phyloP scores from a whole-genome alignment of 176 grass and related monocot genomes.

The Pontederia crassipes region DNA sequence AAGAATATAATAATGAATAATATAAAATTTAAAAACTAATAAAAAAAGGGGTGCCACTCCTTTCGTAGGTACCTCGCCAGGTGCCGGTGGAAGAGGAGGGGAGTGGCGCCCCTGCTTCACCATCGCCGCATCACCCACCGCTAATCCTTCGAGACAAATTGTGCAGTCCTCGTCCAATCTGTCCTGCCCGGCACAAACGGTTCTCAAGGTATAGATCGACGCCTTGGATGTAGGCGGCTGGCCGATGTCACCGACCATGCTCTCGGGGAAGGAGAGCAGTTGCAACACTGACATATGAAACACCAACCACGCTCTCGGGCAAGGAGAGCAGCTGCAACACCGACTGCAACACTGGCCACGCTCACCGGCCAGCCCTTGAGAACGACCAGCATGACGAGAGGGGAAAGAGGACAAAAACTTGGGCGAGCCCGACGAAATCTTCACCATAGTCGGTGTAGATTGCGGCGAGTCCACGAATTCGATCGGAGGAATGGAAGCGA shows the following conservation, averaged over 20 bases:
- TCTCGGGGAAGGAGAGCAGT: too few species aligned
- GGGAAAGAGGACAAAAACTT: neutral
- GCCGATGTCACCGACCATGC: neutral
- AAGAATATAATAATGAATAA: too few species aligned
- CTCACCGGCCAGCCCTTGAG: neutral
- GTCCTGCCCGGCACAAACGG: conserved; percentile 1
- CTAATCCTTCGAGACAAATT: conserved; percentile 33
- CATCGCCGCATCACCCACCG: neutral
- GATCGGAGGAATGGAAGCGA: too few species aligned
- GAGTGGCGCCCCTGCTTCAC: conserved; percentile 23
- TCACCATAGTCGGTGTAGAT: too few species aligned
- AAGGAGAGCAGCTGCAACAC: neutral
- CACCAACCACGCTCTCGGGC: too few species aligned
- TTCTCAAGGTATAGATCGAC: conserved; percentile 25
- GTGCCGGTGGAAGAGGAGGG: too few species aligned
- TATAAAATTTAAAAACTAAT: too few species aligned
- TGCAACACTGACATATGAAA: too few species aligned
- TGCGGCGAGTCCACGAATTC: too few species aligned
- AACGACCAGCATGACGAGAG: neutral
- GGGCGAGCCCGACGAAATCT: too few species aligned
- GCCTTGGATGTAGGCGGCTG: conserved; percentile 28
- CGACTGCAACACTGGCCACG: neutral
- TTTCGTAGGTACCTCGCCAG: too few species aligned
- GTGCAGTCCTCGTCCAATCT: conserved; percentile 15
- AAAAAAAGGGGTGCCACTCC: too few species aligned